A percentile compares a stretch with the other conserved stretches of the same genome.
phyloP scores from a whole-genome alignment of 257 asterid species.

The Solanum stenotomum region DNA sequence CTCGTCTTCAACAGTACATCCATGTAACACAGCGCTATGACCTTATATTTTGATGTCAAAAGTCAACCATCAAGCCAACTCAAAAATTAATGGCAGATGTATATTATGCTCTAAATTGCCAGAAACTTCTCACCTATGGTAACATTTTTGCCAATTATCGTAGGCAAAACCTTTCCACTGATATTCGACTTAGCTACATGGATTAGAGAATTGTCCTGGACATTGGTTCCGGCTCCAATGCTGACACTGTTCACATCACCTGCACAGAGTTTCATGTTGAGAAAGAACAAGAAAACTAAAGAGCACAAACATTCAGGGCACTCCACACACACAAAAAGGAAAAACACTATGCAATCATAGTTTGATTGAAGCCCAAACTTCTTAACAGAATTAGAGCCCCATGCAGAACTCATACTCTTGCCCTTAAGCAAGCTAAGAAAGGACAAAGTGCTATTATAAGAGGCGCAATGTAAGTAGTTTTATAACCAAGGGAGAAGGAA shows the following conservation, averaged over 20 bases:
- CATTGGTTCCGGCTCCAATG: slow-evolving; percentile 85
- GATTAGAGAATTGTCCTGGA: slow-evolving; percentile 87
- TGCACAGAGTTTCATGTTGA: slow-evolving; percentile 12
- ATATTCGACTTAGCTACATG: slow-evolving; percentile 95
- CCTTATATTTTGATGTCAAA: slow-evolving; percentile 33
- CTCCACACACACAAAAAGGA: not conserved
- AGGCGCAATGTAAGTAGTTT: not conserved
- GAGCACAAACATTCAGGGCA: not conserved
- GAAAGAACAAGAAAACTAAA: not conserved
- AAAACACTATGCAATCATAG: not conserved
- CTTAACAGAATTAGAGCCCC: not conserved
- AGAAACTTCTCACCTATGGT: slow-evolving; percentile 65
- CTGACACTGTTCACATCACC: slow-evolving; percentile 84
- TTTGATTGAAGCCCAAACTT: not conserved
- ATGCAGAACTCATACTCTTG: not conserved
- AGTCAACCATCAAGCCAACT: not conserved
- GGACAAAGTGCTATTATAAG: not conserved
- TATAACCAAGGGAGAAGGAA: not conserved
- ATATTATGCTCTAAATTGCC: not conserved
- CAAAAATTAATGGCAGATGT: not conserved
- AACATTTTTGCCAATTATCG: slow-evolving; percentile 69
- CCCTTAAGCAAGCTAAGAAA: not conserved
- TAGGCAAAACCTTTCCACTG: slow-evolving; percentile 83
- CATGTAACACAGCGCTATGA: slow-evolving; percentile 87
- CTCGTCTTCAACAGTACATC: slow-evolving; percentile 93